A percentile compares a stretch with the other conserved stretches of the same genome.
These are phyloP conservation scores for Posidonia australis DNA, from an alignment of 106 monocot genomes.

Conservation along the genomic window DNA sequence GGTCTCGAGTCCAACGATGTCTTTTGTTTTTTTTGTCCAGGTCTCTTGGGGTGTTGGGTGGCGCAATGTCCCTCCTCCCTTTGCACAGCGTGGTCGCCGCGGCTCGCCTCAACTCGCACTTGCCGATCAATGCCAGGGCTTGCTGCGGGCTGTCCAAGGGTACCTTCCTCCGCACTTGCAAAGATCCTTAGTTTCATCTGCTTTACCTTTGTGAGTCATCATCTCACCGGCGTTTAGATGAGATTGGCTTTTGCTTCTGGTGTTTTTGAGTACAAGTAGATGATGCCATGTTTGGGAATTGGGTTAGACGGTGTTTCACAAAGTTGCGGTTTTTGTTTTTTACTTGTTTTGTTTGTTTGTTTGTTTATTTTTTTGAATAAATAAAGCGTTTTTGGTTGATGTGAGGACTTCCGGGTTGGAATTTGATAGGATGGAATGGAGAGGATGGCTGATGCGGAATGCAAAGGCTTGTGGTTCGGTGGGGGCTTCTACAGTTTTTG, in stretches of 20 bases:
- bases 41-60: conserved; percentile 36
- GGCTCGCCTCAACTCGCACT: conserved; percentile 56
- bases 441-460: conserved; percentile 71
- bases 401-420: conserved; percentile 44
- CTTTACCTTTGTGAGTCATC: conserved; percentile 27
- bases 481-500: conserved; percentile 2
- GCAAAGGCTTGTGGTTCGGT: conserved; percentile 2
- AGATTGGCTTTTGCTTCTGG: background rate
- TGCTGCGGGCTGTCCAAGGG: conserved; percentile 92
- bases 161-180: conserved; percentile 61
- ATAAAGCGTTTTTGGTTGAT: conserved; percentile 39
- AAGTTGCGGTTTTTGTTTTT: no score
- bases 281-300: background rate
- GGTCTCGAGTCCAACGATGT: background rate
- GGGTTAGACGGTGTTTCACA: no score
- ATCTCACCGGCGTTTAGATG: conserved; percentile 2
- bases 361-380: background rate
- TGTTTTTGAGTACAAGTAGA: background rate
- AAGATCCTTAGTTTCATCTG: conserved; percentile 64
- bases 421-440: conserved; percentile 68
- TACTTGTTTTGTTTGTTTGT: no score
- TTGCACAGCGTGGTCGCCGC: conserved; percentile 38
- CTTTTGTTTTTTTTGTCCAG: conserved; percentile 10
- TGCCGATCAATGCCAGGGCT: conserved; percentile 56
- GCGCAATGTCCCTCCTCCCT: conserved; percentile 47